Percentiles rank a stretch among this genome's conserved stretches.
These are phyloP conservation scores for Brassica napus DNA, from an alignment of 345 rosid species.

Conservation along the genomic window DNA sequence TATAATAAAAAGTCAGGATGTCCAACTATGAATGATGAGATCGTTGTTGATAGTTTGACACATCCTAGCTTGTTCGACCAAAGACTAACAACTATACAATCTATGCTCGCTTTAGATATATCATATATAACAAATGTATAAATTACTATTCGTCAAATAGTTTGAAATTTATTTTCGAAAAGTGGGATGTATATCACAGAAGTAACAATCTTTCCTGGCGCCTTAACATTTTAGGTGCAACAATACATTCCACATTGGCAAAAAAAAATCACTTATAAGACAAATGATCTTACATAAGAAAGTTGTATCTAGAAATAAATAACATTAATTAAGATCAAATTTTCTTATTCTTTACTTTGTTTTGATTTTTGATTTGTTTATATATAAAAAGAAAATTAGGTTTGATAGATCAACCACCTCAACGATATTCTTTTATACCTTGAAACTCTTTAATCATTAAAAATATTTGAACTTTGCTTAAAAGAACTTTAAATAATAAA, in stretches of 20 bases:
- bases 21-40: background rate
- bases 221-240: background rate
- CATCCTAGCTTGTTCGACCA: background rate
- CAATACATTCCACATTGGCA: background rate
- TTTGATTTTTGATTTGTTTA: background rate
- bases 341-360: background rate
- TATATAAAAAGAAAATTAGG: background rate
- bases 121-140: background rate
- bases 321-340: slow-evolving; percentile 1
- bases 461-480: background rate
- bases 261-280: background rate
- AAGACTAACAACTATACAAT: background rate
- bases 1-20: too few species aligned
- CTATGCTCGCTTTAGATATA: background rate
- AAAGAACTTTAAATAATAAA: background rate
- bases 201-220: background rate
- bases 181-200: background rate
- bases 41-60: background rate
- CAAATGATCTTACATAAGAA: slow-evolving; percentile 9
- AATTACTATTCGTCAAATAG: background rate
- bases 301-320: slow-evolving; percentile 20
- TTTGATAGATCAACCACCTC: slow-evolving; percentile 35
- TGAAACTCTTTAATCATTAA: background rate
- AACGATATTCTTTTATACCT: slow-evolving; percentile 11
- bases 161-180: background rate